Conservation (phyloP, 805 yeast species). For the Tetrapisispora pingtungensis region DNA sequence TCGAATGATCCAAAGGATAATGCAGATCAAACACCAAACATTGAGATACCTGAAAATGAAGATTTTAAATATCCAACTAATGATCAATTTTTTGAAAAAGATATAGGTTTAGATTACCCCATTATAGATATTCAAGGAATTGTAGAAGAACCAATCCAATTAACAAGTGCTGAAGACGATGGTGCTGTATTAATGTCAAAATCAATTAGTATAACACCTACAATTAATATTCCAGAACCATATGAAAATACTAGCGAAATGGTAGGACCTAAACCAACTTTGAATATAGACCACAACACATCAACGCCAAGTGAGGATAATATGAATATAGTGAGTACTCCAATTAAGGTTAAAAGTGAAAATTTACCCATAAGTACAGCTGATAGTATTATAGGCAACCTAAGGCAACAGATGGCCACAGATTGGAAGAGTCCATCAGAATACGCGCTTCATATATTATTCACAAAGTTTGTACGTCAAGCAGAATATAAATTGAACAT, state of each 20-base stretch:
- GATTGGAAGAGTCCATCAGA: conserved; percentile 71
- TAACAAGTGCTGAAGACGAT: not conserved
- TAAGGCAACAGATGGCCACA: conserved; percentile 35
- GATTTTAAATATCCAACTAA: not conserved
- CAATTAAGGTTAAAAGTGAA: not conserved
- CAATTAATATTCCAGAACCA: conserved; percentile 14
- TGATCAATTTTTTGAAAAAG: not conserved
- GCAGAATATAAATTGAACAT: conserved; percentile 79
- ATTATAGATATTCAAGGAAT: not conserved
- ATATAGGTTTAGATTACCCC: not conserved
- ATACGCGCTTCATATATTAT: conserved; percentile 86
- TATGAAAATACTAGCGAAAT: conserved; percentile 7
- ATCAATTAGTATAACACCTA: conserved; percentile 5
- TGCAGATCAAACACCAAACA: not conserved
- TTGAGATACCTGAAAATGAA: not conserved
- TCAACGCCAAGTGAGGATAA: not conserved
- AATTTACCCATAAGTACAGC: conserved; percentile 7
- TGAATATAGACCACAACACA: not conserved
- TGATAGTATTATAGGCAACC: conserved; percentile 19
- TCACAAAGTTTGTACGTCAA: conserved; percentile 89
- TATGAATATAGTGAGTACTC: too few relatives aligned
- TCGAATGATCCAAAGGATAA: not conserved
- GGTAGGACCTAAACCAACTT: not conserved
- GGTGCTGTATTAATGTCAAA: conserved; percentile 1
- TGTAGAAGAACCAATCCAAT: not conserved